Percentiles rank a stretch among this genome's conserved stretches.
Evolutionary conservation across 257 asterid species (phyloP).

Genomic region (Ballota nigra): DNA sequence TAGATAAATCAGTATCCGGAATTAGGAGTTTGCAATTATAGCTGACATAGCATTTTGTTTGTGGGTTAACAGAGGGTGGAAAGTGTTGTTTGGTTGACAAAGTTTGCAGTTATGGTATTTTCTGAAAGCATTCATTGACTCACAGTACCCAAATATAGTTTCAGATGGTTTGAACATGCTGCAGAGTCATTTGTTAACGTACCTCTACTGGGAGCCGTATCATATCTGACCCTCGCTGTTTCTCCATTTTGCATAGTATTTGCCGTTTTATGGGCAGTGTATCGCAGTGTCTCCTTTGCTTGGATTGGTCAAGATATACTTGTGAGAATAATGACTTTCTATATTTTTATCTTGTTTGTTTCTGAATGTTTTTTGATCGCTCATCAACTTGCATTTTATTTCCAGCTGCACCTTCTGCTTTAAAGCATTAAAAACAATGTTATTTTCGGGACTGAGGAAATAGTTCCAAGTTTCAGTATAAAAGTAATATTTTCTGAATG

Average conservation of each 20-base stretch:
- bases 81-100: neutral
- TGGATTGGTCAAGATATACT: conserved; percentile 99
- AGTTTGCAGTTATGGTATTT: neutral
- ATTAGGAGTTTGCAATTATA: neutral
- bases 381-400: too few species aligned
- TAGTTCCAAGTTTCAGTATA: neutral
- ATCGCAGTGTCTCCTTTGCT: conserved; percentile 63
- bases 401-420: too few species aligned
- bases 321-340: conserved; percentile 43
- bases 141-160: conserved; percentile 50
- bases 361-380: neutral
- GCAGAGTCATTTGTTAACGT: conserved; percentile 68
- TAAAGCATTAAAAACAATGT: too few species aligned
- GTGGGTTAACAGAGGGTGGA: neutral
- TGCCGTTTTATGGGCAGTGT: conserved; percentile 54
- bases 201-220: conserved; percentile 81
- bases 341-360: neutral
- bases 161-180: conserved; percentile 82
- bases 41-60: neutral
- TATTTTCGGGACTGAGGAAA: neutral
- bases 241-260: conserved; percentile 86
- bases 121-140: conserved; percentile 32
- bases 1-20: neutral
- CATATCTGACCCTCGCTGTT: conserved; percentile 79
- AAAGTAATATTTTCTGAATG: neutral